phyloP scores from a whole-genome alignment of 768 basidiomycete species.

The Amanita rubescens region DNA sequence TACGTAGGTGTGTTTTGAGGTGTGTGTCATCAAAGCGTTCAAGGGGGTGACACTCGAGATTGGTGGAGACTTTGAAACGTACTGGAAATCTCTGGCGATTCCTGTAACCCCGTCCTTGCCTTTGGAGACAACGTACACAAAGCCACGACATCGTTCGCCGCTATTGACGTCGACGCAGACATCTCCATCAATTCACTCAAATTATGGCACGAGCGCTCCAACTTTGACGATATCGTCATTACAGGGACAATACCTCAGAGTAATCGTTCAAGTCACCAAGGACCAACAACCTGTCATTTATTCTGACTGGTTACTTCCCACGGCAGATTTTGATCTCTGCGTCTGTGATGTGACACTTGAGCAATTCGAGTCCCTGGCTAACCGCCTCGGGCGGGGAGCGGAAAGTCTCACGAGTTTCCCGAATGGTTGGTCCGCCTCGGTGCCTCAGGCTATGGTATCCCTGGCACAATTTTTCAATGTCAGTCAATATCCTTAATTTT shows the following conservation, averaged over 20 bases:
- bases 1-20: conserved; percentile 75
- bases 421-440: conserved; percentile 37
- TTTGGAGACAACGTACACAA: conserved; percentile 28
- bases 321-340: conserved; percentile 62
- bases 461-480: conserved; percentile 75
- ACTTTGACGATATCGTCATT: conserved; percentile 84
- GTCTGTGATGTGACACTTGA: conserved; percentile 78
- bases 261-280: conserved; percentile 85
- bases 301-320: conserved; percentile 68
- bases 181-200: conserved; percentile 62
- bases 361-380: conserved; percentile 71
- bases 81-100: conserved; percentile 86
- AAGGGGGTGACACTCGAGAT: conserved; percentile 89
- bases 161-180: conserved; percentile 52
- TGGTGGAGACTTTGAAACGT: conserved; percentile 93
- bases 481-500: conserved; percentile 17
- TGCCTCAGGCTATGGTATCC: conserved; percentile 57
- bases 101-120: conserved; percentile 41
- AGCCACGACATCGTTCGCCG: conserved; percentile 33
- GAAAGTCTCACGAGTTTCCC: conserved; percentile 20
- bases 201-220: conserved; percentile 38
- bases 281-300: conserved; percentile 88
- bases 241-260: conserved; percentile 79
- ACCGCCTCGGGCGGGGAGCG: conserved; percentile 38
- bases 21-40: conserved; percentile 83